phyloP scores from a whole-genome alignment of 164 flowering plant genomes.

The Euptelea pleiosperma region DNA sequence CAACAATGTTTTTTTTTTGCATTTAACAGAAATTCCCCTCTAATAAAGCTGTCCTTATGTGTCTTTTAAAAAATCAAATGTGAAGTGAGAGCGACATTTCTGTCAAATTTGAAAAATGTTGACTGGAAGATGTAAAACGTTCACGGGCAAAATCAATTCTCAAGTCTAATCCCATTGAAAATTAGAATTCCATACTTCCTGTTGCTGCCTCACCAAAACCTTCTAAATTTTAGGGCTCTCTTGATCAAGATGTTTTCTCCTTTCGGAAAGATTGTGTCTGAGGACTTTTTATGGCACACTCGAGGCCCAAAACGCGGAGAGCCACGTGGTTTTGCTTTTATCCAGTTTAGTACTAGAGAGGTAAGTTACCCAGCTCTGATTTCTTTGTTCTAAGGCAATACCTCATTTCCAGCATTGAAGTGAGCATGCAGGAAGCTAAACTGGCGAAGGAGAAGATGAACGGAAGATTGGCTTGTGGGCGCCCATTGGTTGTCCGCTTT shows the following conservation, averaged over 20 bases:
- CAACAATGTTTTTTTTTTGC: too few species aligned
- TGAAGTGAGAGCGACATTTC: too few species aligned
- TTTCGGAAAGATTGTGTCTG: constrained; percentile 75
- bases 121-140: too few species aligned
- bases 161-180: too few species aligned
- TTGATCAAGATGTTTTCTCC: constrained; percentile 87
- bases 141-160: too few species aligned
- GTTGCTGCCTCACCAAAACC: neutral
- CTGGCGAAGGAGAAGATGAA: constrained; percentile 88
- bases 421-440: constrained; percentile 94
- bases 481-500: constrained; percentile 78
- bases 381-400: constrained; percentile 14
- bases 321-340: constrained; percentile 89
- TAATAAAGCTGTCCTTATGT: too few species aligned
- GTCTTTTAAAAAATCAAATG: too few species aligned
- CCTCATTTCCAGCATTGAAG: constrained; percentile 64
- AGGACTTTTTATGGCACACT: constrained; percentile 83
- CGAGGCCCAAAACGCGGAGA: constrained; percentile 89
- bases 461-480: constrained; percentile 76
- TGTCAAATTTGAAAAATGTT: too few species aligned
- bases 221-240: constrained; percentile 43
- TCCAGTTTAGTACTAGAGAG: constrained; percentile 75
- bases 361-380: constrained; percentile 36
- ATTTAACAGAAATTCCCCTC: too few species aligned
- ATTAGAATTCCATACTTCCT: too few species aligned